Base-by-base conservation (phyloP, 2,329 filamentous ascomycete species). In the Alternaria viburni region DNA sequence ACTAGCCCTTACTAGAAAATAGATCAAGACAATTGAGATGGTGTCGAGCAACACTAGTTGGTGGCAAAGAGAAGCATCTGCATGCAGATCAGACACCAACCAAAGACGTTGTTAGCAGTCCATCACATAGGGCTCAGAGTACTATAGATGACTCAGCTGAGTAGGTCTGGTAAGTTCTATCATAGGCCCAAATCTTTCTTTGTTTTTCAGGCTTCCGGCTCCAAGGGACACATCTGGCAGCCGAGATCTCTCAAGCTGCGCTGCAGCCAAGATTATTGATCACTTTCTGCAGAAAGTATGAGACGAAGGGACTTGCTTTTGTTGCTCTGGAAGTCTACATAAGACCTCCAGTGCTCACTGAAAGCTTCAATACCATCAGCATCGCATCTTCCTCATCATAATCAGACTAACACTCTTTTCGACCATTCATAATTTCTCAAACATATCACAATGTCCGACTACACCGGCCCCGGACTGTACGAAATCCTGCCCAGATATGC, bases 381-480 rank as follows among this genome's bases (percentile, higher is more conserved):
- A 23, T 32, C 26, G 12, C 17, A 13, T 21, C 26, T 51, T 32
- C 6, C n/a, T 9, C 26, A 21, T 26, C 26, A 17, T 8, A 21
- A 32, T 3, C 26, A 32, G 9, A 9, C n/a, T 7, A 30, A 8
- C 23, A 32, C n/a, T 5, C 23, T 12, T 5, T 15, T 50, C 6
- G 17, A 2, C 11, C n/a, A 30, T 19, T 3, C 17, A 13, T 25
- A 13, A 6, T 17, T 19, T 9, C 23, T 8, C 15, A 21, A 41
- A 3, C 8, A 6, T 17, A 17, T 21, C 25, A 45, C 4, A 5
- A 61, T 57, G 58, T 61, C 58, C 19, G 45, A 57, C 32, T 61
- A 57, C 26, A 50, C 32, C n/a, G 59, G 52, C 13, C 52, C 59
- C 6, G 59, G 59, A 15, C 6, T 46, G 15, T 61, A 61, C 26